These are phyloP conservation scores for Eugenia klotzschiana DNA, from an alignment of 441 rosid species.

Conservation along the genomic window DNA sequence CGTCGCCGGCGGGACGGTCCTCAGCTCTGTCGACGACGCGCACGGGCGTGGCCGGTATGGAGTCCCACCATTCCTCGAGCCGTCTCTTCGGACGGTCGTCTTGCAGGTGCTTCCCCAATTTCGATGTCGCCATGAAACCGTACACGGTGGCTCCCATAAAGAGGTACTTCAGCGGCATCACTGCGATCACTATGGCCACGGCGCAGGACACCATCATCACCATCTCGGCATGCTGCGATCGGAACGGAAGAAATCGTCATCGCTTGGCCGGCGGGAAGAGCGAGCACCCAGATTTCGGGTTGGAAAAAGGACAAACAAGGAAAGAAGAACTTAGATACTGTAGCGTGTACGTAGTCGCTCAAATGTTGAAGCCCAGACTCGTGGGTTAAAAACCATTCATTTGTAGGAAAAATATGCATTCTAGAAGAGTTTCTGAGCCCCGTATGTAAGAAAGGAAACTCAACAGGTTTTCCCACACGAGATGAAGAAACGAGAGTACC, in stretches of 20 bases:
- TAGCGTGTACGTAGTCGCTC: neutral
- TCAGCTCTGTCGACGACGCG: constrained; percentile 24
- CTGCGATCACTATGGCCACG: constrained; percentile 35
- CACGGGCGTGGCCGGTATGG: constrained; percentile 61
- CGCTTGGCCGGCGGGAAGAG: neutral
- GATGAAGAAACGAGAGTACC: constrained; percentile 17
- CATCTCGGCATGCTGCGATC: constrained; percentile 49
- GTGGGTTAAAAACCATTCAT: neutral
- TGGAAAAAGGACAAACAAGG: neutral
- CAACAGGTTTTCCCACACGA: neutral
- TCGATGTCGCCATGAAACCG: constrained; percentile 31
- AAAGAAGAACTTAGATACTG: neutral
- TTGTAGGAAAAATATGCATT: neutral
- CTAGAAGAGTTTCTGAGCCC: neutral
- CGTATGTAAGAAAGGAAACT: neutral
- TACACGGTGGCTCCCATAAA: constrained; percentile 19
- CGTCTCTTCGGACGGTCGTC: constrained; percentile 46
- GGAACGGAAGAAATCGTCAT: neutral
- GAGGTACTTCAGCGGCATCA: constrained; percentile 42
- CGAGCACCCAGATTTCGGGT: neutral
- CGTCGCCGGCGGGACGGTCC: neutral
- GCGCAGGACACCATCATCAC: constrained; percentile 31
- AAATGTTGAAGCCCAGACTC: neutral
- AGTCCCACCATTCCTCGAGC: constrained; percentile 84
- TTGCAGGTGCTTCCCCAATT: constrained; percentile 25